Conservation (phyloP, 2,329 filamentous ascomycete species). For the Ramichloridium luteum region DNA sequence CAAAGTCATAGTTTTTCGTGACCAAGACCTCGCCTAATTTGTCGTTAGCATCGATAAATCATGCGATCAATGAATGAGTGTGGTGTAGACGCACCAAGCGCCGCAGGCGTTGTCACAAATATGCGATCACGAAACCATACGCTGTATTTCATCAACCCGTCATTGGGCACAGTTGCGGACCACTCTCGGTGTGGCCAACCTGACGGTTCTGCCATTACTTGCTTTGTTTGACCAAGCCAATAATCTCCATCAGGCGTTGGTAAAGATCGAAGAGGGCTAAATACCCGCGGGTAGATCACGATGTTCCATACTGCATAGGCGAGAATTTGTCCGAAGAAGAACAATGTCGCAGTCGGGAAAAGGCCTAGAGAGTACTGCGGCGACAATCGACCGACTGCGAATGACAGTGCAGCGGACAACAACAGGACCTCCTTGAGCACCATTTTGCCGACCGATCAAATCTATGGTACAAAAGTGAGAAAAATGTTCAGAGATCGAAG, state of each 20-base stretch:
- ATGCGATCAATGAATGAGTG: not conserved
- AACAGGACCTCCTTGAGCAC: not conserved
- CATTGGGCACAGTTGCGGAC: conserved; percentile 42
- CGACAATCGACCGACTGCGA: conserved; percentile 24
- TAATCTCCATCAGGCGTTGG: conserved; percentile 39
- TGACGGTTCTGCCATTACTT: conserved; percentile 30
- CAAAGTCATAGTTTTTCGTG: conserved; percentile 39
- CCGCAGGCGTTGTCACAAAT: conserved; percentile 35
- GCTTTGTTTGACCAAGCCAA: conserved; percentile 32
- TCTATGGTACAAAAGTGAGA: too few relatives aligned
- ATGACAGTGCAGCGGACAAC: conserved; percentile 4
- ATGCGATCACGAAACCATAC: conserved; percentile 35
- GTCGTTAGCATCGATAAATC: not conserved
- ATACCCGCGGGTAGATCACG: conserved; percentile 45
- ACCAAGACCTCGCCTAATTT: conserved; percentile 33
- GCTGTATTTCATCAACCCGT: conserved; percentile 43
- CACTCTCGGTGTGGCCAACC: conserved; percentile 38
- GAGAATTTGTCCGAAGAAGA: conserved; percentile 29
- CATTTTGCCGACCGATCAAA: too few relatives aligned
- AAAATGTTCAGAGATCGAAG: too few relatives aligned
- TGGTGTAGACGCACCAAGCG: conserved; percentile 21
- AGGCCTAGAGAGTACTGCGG: conserved; percentile 23
- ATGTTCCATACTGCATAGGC: conserved; percentile 30
- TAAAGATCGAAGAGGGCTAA: conserved; percentile 47
- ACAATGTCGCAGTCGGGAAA: conserved; percentile 28